Evolutionary conservation across 2,329 filamentous ascomycete species (phyloP).

Genomic region (Chrysoporthe puriensis): DNA sequence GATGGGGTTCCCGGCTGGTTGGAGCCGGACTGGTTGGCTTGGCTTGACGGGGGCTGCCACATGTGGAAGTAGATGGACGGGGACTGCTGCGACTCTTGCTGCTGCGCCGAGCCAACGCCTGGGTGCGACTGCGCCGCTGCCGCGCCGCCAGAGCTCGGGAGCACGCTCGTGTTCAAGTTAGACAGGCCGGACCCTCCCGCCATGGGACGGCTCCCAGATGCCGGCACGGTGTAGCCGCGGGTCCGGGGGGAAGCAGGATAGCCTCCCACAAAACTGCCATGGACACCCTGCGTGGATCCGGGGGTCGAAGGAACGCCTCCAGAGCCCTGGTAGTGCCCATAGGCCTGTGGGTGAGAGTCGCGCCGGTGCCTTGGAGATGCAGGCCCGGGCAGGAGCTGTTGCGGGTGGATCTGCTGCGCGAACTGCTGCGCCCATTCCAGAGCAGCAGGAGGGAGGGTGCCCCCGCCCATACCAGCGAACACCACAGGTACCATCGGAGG

Average conservation of each 20-base stretch:
- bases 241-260: slow-evolving; percentile 55
- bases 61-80: slow-evolving; percentile 89
- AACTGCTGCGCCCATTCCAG: slow-evolving; percentile 73
- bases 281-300: slow-evolving; percentile 44
- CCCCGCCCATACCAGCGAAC: slow-evolving; percentile 72
- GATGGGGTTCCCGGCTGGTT: slow-evolving; percentile 75
- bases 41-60: slow-evolving; percentile 80
- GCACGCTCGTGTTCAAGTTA: slow-evolving; percentile 50
- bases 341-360: slow-evolving; percentile 52
- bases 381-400: slow-evolving; percentile 55
- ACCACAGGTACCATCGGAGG: slow-evolving; percentile 75
- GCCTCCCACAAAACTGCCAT: slow-evolving; percentile 44
- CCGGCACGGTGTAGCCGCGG: slow-evolving; percentile 54
- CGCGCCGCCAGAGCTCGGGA: slow-evolving; percentile 43
- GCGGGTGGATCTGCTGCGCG: slow-evolving; percentile 50
- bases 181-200: slow-evolving; percentile 44
- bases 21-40: slow-evolving; percentile 57
- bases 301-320: slow-evolving; percentile 48
- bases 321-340: slow-evolving; percentile 47
- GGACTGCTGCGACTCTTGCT: slow-evolving; percentile 67
- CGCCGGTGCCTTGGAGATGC: slow-evolving; percentile 59
- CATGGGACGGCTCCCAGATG: slow-evolving; percentile 41
- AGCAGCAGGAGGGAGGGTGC: slow-evolving; percentile 61
- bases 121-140: slow-evolving; percentile 52
- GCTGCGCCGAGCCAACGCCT: slow-evolving; percentile 55